Percentiles rank a stretch among this genome's conserved stretches.
Evolutionary conservation across 2,329 filamentous ascomycete species (phyloP).

Genomic region (Colletotrichum tofieldiae): DNA sequence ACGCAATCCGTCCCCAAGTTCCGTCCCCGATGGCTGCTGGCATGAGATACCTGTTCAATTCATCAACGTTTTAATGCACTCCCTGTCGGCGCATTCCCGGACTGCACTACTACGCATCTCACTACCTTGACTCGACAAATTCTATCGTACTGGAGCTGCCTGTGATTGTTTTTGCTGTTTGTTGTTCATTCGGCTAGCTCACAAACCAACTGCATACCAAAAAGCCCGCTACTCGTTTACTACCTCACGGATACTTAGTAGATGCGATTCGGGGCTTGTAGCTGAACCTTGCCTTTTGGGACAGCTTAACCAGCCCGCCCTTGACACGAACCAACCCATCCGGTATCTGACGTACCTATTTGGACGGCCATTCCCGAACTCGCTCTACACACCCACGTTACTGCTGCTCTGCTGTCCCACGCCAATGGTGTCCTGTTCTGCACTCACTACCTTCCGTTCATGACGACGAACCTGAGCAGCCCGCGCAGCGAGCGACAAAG

Average conservation of each 20-base stretch:
- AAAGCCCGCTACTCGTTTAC: conserved; percentile 1
- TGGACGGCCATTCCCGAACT: background rate
- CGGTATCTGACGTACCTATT: conserved; percentile 11
- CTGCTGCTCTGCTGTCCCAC: conserved; percentile 3
- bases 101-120: conserved; percentile 1
- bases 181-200: conserved; percentile 9
- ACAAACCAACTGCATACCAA: conserved; percentile 6
- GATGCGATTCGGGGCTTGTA: conserved; percentile 15
- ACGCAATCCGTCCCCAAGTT: conserved; percentile 17
- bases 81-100: conserved; percentile 12
- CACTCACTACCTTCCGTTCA: conserved; percentile 29
- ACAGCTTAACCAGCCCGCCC: conserved; percentile 24
- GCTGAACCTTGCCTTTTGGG: conserved; percentile 17
- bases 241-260: background rate
- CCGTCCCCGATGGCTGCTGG: background rate
- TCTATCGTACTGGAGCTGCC: background rate
- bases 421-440: conserved; percentile 32
- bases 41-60: conserved; percentile 33
- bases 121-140: background rate
- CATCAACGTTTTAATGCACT: conserved; percentile 25
- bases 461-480: conserved; percentile 39
- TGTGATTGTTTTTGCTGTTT: background rate
- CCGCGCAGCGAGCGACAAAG: conserved; percentile 42
- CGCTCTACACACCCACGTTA: conserved; percentile 9
- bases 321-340: conserved; percentile 22